phyloP scores from a whole-genome alignment of 805 yeast species.

The Isabelozyma heimii region DNA sequence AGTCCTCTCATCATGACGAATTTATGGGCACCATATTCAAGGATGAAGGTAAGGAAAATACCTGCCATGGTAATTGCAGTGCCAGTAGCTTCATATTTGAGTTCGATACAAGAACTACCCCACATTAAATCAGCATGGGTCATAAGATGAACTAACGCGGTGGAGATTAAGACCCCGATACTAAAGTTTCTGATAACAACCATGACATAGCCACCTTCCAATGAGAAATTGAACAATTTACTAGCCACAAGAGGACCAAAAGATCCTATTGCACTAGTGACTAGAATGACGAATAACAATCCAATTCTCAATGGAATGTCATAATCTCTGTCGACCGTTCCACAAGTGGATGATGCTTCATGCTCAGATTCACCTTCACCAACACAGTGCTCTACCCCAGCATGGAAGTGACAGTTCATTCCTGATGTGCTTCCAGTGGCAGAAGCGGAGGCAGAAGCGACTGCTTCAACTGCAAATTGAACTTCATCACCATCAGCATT shows the following conservation, averaged over 20 bases:
- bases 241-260: conserved; percentile 28
- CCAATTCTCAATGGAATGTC: conserved; percentile 27
- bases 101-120: conserved; percentile 18
- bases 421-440: neutral
- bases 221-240: conserved; percentile 11
- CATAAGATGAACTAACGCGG: conserved; percentile 30
- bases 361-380: conserved; percentile 6
- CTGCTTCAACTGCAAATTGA: conserved; percentile 10
- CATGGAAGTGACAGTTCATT: conserved; percentile 28
- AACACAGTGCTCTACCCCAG: conserved; percentile 31
- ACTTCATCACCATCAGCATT: conserved; percentile 11
- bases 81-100: conserved; percentile 24
- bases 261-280: conserved; percentile 30
- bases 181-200: conserved; percentile 22
- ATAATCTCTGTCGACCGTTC: conserved; percentile 22
- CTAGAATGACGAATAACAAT: conserved; percentile 31
- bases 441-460: neutral
- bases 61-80: conserved; percentile 29
- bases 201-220: conserved; percentile 6
- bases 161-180: conserved; percentile 29
- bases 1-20: conserved; percentile 3
- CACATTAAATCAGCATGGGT: conserved; percentile 28
- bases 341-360: conserved; percentile 13
- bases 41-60: conserved; percentile 18
- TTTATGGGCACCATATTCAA: conserved; percentile 18